These are phyloP conservation scores for Glarea lozoyensis DNA, from an alignment of 495 filamentous ascomycete species.

Conservation along the genomic window DNA sequence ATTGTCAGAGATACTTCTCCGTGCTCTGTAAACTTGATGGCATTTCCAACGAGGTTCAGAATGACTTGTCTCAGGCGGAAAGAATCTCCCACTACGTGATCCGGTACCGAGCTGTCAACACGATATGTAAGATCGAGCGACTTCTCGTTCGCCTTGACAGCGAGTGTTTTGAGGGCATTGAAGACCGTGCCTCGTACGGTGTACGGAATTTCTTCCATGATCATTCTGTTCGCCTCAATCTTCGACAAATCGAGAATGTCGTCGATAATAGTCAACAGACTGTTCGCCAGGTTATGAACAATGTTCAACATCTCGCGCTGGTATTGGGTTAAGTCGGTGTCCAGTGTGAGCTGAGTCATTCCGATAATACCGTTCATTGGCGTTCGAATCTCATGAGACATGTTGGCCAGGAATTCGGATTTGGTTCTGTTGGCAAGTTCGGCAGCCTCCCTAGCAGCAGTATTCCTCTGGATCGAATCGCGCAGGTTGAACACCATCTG, in stretches of 20 bases:
- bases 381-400: conserved; percentile 98
- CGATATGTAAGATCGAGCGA: conserved; percentile 90
- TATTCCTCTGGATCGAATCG: conserved; percentile 96
- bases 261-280: conserved; percentile 95
- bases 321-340: conserved; percentile 89
- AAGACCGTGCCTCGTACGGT: conserved; percentile 93
- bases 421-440: conserved; percentile 98
- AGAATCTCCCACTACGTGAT: conserved; percentile 94
- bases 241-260: conserved; percentile 99
- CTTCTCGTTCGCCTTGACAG: conserved; percentile 96
- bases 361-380: conserved; percentile 85
- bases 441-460: conserved; percentile 89
- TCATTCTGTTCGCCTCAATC: conserved; percentile 99
- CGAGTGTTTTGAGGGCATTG: conserved; percentile 92
- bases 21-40: conserved; percentile 95
- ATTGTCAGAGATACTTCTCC: conserved; percentile 96
- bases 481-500: conserved; percentile 95
- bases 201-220: conserved; percentile 96
- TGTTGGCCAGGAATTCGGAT: conserved; percentile 97
- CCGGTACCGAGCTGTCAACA: conserved; percentile 88
- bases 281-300: conserved; percentile 95
- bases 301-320: conserved; percentile 99
- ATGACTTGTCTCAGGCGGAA: conserved; percentile 96
- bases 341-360: conserved; percentile 95
- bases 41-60: conserved; percentile 71